Conservation (phyloP, 345 rosid species). For the Limnanthes douglasii region DNA sequence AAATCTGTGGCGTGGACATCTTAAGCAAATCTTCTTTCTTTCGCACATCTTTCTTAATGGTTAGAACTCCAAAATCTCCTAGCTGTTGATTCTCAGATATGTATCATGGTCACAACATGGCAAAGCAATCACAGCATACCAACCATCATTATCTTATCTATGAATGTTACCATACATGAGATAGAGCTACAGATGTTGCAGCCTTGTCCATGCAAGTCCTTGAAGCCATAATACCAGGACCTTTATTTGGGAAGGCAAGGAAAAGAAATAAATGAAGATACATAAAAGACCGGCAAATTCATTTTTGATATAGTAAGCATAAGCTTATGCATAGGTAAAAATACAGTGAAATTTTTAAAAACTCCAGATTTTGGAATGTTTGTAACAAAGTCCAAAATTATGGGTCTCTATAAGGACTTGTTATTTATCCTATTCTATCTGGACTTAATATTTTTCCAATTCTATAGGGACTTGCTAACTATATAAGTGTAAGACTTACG, state of each 20-base stretch:
- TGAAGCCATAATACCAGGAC: constrained; percentile 79
- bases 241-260: constrained; percentile 21
- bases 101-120: constrained; percentile 4
- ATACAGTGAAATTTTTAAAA: no score
- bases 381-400: no score
- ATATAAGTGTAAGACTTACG: no score
- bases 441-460: no score
- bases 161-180: constrained; percentile 35
- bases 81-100: constrained; percentile 34
- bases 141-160: not conserved
- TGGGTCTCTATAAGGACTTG: no score
- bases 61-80: constrained; percentile 59
- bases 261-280: constrained; percentile 3
- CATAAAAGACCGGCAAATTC: no score
- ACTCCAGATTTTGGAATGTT: no score
- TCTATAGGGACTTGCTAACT: no score
- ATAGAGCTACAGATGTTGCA: constrained; percentile 66
- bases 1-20: constrained; percentile 23
- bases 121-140: constrained; percentile 5
- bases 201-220: constrained; percentile 87
- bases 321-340: no score
- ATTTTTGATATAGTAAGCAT: no score
- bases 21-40: constrained; percentile 48
- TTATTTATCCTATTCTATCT: no score
- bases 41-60: constrained; percentile 62